phyloP scores from a whole-genome alignment of 2,329 filamentous ascomycete genomes.

The Gnomoniopsis sp. region DNA sequence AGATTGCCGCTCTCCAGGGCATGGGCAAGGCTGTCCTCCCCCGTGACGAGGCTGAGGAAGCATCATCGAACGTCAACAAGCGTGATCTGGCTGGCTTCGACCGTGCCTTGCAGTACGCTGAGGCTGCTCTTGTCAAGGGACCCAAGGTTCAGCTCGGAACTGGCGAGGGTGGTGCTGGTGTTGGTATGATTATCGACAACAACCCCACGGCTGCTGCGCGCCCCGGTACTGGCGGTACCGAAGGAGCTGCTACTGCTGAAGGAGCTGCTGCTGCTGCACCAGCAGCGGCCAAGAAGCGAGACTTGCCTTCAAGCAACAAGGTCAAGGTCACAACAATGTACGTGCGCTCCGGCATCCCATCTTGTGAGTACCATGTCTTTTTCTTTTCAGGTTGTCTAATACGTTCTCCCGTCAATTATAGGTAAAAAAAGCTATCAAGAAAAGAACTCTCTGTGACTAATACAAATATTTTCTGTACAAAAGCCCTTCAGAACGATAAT shows the following conservation, averaged over 20 bases:
- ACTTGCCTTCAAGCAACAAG: slow-evolving; percentile 29
- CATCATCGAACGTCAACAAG: slow-evolving; percentile 32
- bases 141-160: slow-evolving; percentile 48
- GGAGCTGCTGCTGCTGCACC: slow-evolving; percentile 7
- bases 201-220: slow-evolving; percentile 21
- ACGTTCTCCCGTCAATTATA: background rate
- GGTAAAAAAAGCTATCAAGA: background rate
- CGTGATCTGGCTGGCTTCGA: slow-evolving; percentile 46
- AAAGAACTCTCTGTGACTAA: background rate
- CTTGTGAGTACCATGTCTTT: slow-evolving; percentile 32
- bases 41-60: slow-evolving; percentile 23
- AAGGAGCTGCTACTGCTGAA: slow-evolving; percentile 4
- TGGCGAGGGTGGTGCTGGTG: slow-evolving; percentile 37
- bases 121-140: slow-evolving; percentile 40
- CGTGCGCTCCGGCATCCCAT: slow-evolving; percentile 39
- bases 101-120: slow-evolving; percentile 43
- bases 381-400: background rate
- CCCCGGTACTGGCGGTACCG: slow-evolving; percentile 10
- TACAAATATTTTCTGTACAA: background rate
- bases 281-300: slow-evolving; percentile 10
- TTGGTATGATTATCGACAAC: slow-evolving; percentile 33
- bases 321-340: slow-evolving; percentile 46
- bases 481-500: slow-evolving; percentile 26
- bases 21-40: slow-evolving; percentile 48
- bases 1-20: slow-evolving; percentile 42